Conservation (phyloP, 805 yeast genomes). For the Starmera amethionina region DNA sequence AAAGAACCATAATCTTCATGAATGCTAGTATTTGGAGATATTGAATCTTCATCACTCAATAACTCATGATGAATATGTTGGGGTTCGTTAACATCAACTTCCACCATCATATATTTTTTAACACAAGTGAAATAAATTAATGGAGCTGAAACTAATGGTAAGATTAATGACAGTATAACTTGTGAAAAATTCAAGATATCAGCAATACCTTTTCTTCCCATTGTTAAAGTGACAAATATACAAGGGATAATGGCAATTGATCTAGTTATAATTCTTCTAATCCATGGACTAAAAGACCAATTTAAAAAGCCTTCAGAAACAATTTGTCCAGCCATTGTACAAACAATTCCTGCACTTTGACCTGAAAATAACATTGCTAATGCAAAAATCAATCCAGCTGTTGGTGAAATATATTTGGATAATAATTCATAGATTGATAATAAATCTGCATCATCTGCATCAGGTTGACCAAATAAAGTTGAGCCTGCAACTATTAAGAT, state of each 20-base stretch:
- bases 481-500: slow-evolving; percentile 90
- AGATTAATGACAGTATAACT: slow-evolving; percentile 68
- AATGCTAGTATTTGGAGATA: slow-evolving; percentile 1
- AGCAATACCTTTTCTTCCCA: slow-evolving; percentile 78
- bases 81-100: slow-evolving; percentile 25
- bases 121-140: slow-evolving; percentile 72
- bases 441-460: slow-evolving; percentile 70
- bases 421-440: slow-evolving; percentile 71
- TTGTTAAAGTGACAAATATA: slow-evolving; percentile 54
- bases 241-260: slow-evolving; percentile 83
- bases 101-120: slow-evolving; percentile 54
- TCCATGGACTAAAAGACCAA: slow-evolving; percentile 77
- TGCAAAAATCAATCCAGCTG: slow-evolving; percentile 87
- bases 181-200: slow-evolving; percentile 71
- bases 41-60: slow-evolving; percentile 18
- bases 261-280: slow-evolving; percentile 71
- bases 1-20: slow-evolving; percentile 1
- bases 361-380: slow-evolving; percentile 83
- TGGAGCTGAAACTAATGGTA: slow-evolving; percentile 87
- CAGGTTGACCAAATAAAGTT: slow-evolving; percentile 56
- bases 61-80: slow-evolving; percentile 3
- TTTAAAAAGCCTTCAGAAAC: slow-evolving; percentile 82
- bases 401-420: slow-evolving; percentile 59
- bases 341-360: slow-evolving; percentile 92
- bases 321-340: slow-evolving; percentile 90